Evolutionary conservation across 345 rosid genomes (phyloP), one percentile per base, ranked within the genome.

Genomic region (Eucalyptus globulus): DNA sequence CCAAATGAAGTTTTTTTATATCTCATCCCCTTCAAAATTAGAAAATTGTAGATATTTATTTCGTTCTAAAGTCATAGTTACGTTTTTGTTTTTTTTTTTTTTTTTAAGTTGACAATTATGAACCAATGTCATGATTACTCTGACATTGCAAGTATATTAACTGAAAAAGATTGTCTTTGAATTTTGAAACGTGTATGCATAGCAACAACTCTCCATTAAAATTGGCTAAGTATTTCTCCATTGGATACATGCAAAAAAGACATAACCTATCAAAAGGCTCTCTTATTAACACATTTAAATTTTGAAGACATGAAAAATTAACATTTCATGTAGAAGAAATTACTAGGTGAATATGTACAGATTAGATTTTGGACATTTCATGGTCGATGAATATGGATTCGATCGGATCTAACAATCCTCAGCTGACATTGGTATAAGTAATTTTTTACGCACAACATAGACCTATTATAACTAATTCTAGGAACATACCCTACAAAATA

Each of bases 391-490:
- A 56, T 56, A 21, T 22, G 13, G 62, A 24, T 56, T 9, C 0
- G 27, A 22, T 24, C 0, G 1, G 29, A 56, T 22, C 1, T 24
- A 4, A 4, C 29, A 10, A 4, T 24, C 29, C 12, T 24, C 6
- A 2, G n/a, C 1, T 24, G 1, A 22, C 27, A 56, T 56, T 22
- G 12, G 22, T 9, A 56, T 56, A 4, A 56, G 6, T 22, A 4
- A 22, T 22, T 56, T 22, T 56, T 2, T 1, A 27, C 0, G 31
- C 15, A 27, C 1, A 3, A 4, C n/a, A 27, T 10, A 6, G 1
- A 3, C 31, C 16, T 29, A 13, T 12, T 27, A 6, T 6, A 3
- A 2, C 31, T 11, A 60, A 29, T 60, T 27, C 31, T 29, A 27
- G 7, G 31, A 29, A 27, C 15, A 27, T 60, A 11, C 67, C n/a